Percentiles rank a stretch among this genome's conserved stretches.
phyloP scores from a whole-genome alignment of 192 early-diverging fungal species.

The Funneliformis geosporum region DNA sequence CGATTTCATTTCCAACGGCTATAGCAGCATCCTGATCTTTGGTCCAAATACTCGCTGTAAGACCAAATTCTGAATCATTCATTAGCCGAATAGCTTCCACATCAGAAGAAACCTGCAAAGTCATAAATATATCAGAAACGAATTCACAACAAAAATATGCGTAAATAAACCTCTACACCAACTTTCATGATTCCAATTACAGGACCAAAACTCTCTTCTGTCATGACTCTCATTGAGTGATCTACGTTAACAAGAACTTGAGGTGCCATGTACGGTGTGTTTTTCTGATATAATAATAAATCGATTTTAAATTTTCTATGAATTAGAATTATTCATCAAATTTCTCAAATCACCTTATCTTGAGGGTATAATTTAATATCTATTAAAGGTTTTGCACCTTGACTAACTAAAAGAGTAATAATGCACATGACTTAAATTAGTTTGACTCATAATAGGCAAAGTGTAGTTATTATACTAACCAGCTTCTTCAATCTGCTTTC shows the following conservation, averaged over 20 bases:
- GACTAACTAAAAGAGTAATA: conserved; percentile 42
- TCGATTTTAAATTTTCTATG: no score
- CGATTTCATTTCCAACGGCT: conserved; percentile 63
- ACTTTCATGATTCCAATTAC: conserved; percentile 78
- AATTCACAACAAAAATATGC: background rate
- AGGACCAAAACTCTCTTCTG: conserved; percentile 84
- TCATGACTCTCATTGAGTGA: conserved; percentile 76
- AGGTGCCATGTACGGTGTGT: conserved; percentile 72
- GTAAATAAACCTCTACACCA: background rate
- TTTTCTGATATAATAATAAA: conserved; percentile 30
- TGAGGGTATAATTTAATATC: conserved; percentile 56
- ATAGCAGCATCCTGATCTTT: conserved; percentile 58
- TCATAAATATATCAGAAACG: background rate
- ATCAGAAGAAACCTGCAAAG: conserved; percentile 47
- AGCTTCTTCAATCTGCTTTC: conserved; percentile 69
- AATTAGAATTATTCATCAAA: background rate
- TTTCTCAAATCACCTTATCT: conserved; percentile 47
- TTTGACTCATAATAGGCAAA: background rate
- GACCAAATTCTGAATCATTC: conserved; percentile 79
- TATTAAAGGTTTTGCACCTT: conserved; percentile 69
- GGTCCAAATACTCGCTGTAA: conserved; percentile 84
- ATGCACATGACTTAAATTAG: background rate
- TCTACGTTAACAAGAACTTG: conserved; percentile 74
- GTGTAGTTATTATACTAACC: conserved; percentile 39
- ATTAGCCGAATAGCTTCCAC: conserved; percentile 76